phyloP scores from a whole-genome alignment of 768 basidiomycete genomes.

The Rhodocollybia butyracea region DNA sequence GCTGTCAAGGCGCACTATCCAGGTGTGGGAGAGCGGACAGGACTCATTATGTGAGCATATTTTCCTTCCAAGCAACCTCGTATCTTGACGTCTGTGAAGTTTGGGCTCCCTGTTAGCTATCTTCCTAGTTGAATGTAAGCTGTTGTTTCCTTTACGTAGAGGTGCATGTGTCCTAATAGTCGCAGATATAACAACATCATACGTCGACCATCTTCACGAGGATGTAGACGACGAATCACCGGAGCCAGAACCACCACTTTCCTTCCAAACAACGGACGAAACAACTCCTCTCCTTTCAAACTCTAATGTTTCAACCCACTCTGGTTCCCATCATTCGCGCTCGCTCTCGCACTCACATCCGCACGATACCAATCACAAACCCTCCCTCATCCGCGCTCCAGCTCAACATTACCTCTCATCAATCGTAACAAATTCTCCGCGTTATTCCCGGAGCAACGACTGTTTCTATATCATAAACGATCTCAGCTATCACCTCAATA shows the following conservation, averaged over 20 bases:
- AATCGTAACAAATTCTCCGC: conserved; percentile 11
- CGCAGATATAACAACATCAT: conserved; percentile 70
- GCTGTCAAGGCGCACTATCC: conserved; percentile 44
- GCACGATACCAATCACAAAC: conserved; percentile 14
- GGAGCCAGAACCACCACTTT: neutral
- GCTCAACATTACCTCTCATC: conserved; percentile 13
- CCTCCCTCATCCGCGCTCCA: conserved; percentile 10
- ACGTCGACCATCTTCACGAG: conserved; percentile 68
- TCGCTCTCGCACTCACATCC: conserved; percentile 4
- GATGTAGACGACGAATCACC: conserved; percentile 23
- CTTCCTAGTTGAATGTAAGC: conserved; percentile 78
- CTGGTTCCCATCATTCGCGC: neutral
- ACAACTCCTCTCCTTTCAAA: too few species aligned
- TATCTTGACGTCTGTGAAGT: conserved; percentile 28
- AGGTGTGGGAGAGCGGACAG: conserved; percentile 54
- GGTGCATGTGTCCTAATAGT: conserved; percentile 3
- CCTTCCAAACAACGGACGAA: neutral
- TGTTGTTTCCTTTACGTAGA: neutral
- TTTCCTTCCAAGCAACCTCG: neutral
- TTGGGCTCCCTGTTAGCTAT: conserved; percentile 64
- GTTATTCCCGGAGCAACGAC: conserved; percentile 14
- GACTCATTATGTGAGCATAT: conserved; percentile 66
- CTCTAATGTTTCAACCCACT: too few species aligned
- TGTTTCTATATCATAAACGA: conserved; percentile 16
- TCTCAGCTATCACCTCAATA: conserved; percentile 13